These are phyloP conservation scores for Fraxinus dipetala DNA, from an alignment of 305 asterid genomes.

Conservation along the genomic window DNA sequence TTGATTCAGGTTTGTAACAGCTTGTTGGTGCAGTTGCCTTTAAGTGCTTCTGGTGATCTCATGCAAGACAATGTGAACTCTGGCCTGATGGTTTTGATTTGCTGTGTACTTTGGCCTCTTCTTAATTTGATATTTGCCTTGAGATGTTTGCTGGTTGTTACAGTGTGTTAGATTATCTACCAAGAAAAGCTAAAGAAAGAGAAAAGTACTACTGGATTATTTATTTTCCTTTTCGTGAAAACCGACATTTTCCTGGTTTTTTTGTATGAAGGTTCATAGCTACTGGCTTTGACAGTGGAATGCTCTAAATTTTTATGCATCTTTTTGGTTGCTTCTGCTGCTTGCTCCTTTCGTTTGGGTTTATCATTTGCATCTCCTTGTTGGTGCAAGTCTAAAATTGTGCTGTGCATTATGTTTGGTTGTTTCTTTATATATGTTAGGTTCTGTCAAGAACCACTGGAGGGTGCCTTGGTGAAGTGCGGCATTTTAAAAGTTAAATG, in stretches of 20 bases:
- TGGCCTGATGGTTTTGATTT: conserved; percentile 71
- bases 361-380: background rate
- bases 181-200: conserved; percentile 12
- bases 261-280: background rate
- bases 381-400: conserved; percentile 2
- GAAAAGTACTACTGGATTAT: conserved; percentile 22
- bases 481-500: background rate
- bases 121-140: conserved; percentile 50
- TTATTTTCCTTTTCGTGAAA: conserved; percentile 21
- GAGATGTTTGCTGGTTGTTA: conserved; percentile 39
- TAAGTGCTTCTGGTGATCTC: conserved; percentile 59
- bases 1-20: conserved; percentile 66
- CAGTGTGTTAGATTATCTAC: conserved; percentile 29
- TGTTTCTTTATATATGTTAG: background rate
- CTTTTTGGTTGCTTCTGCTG: conserved; percentile 12
- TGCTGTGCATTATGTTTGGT: background rate
- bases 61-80: conserved; percentile 56
- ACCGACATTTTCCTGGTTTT: conserved; percentile 21
- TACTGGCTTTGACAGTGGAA: conserved; percentile 20
- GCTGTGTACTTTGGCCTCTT: conserved; percentile 64
- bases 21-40: conserved; percentile 71
- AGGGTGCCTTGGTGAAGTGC: background rate
- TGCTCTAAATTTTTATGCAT: conserved; percentile 18
- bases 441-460: background rate
- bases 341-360: conserved; percentile 8